A percentile compares a stretch with the other conserved stretches of the same genome.
Conservation (phyloP, 495 filamentous ascomycete species). For the Parathielavia hyrcaniae region DNA sequence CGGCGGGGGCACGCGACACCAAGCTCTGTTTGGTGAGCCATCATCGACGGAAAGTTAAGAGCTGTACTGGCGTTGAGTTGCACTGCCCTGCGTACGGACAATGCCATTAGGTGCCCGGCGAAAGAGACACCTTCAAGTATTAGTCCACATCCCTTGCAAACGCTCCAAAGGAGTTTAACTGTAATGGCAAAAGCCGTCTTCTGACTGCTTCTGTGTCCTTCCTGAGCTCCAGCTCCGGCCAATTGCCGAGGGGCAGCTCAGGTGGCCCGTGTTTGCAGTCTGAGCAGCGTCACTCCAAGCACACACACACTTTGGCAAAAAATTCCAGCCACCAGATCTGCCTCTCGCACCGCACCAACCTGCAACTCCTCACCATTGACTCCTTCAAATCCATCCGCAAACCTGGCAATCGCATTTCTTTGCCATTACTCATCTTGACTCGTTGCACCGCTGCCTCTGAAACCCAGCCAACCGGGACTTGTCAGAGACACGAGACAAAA, state of each 20-base stretch:
- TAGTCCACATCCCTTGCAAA: neutral
- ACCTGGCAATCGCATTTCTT: slow-evolving; percentile 13
- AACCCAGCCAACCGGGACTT: slow-evolving; percentile 1
- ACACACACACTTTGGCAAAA: slow-evolving; percentile 3
- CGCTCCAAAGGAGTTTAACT: neutral
- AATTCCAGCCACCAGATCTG: too few species aligned
- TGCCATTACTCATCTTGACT: neutral
- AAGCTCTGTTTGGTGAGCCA: slow-evolving; percentile 4
- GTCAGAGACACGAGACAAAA: slow-evolving; percentile 1
- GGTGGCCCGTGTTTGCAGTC: slow-evolving; percentile 22
- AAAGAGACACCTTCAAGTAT: neutral
- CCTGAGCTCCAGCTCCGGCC: slow-evolving; percentile 20
- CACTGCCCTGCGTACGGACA: neutral
- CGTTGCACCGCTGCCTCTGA: neutral
- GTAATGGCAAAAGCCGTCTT: neutral
- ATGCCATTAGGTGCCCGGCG: too few species aligned
- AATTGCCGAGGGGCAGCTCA: slow-evolving; percentile 18
- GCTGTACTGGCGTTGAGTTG: neutral
- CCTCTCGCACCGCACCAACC: slow-evolving; percentile 9
- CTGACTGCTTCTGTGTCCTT: slow-evolving; percentile 29
- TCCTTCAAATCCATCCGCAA: neutral
- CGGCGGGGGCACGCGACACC: slow-evolving; percentile 12
- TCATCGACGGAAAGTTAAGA: neutral
- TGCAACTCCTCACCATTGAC: slow-evolving; percentile 1
- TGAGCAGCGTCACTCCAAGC: neutral